A percentile compares a stretch with the other conserved stretches of the same genome.
These are phyloP conservation scores for Antitrichia curtipendula DNA, from an alignment of 225 moss, liverwort and hornwort genomes.

Conservation along the genomic window DNA sequence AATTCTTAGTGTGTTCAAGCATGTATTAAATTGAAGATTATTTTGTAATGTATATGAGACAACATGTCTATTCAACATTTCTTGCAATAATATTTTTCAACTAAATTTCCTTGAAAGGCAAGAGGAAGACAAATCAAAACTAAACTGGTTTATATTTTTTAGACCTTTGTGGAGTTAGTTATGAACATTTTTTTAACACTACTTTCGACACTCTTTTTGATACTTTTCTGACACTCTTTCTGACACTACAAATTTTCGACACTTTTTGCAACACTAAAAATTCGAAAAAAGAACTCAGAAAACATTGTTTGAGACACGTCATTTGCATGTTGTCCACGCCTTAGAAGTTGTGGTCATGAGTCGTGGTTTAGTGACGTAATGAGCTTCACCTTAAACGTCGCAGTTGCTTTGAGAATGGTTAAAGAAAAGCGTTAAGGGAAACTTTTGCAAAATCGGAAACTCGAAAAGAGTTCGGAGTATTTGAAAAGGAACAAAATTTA, in stretches of 20 bases:
- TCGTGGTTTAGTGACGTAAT: not conserved
- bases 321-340: not conserved
- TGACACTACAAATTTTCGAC: too few species aligned
- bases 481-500: not conserved
- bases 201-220: not conserved
- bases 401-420: not conserved
- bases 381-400: not conserved
- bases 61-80: not conserved
- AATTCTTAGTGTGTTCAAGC: not conserved
- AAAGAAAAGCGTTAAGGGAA: not conserved
- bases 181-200: not conserved
- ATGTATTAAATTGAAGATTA: not conserved
- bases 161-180: not conserved
- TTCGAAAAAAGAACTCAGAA: not conserved
- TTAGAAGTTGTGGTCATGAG: not conserved
- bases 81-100: not conserved
- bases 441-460: not conserved
- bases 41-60: too few species aligned
- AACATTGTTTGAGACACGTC: too few species aligned
- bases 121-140: not conserved
- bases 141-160: not conserved
- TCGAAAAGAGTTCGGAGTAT: not conserved
- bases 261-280: not conserved
- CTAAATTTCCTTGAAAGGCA: not conserved
- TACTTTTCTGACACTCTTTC: too few species aligned